Percentiles rank a stretch among this genome's conserved stretches.
These are phyloP conservation scores for Brassica juncea DNA, from an alignment of 345 rosid genomes.

Conservation along the genomic window DNA sequence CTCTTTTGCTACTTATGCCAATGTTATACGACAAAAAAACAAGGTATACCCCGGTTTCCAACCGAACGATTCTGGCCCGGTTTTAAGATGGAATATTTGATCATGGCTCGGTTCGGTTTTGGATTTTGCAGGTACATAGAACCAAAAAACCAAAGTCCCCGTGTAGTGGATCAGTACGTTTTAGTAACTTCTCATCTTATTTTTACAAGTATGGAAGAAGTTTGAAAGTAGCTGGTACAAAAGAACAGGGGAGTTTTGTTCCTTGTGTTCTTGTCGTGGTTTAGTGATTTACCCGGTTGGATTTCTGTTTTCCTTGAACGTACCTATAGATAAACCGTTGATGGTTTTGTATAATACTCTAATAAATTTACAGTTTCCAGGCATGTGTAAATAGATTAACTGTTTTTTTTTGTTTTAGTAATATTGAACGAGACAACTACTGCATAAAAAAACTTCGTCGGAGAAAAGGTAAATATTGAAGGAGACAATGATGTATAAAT, in stretches of 20 bases:
- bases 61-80: not conserved
- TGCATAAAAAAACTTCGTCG: not conserved
- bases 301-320: conserved; percentile 1
- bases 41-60: conserved; percentile 9
- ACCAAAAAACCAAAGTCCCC: conserved; percentile 5
- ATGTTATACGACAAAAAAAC: conserved; percentile 7
- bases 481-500: not conserved
- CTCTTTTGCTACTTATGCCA: conserved; percentile 9
- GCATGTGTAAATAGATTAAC: conserved; percentile 25
- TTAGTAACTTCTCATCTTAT: conserved; percentile 38
- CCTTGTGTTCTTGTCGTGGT: conserved; percentile 37
- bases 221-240: conserved; percentile 19
- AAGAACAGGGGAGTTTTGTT: conserved; percentile 22
- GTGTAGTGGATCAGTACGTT: conserved; percentile 8
- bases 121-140: conserved; percentile 30
- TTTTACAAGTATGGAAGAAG: conserved; percentile 41
- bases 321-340: not conserved
- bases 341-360: conserved; percentile 28
- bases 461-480: not conserved
- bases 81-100: not conserved
- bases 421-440: not conserved
- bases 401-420: no score
- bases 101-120: not conserved
- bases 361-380: conserved; percentile 29
- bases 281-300: conserved; percentile 30